These are phyloP conservation scores for Cryphonectria radicalis DNA, from an alignment of 2,329 filamentous ascomycete genomes.

Conservation along the genomic window DNA sequence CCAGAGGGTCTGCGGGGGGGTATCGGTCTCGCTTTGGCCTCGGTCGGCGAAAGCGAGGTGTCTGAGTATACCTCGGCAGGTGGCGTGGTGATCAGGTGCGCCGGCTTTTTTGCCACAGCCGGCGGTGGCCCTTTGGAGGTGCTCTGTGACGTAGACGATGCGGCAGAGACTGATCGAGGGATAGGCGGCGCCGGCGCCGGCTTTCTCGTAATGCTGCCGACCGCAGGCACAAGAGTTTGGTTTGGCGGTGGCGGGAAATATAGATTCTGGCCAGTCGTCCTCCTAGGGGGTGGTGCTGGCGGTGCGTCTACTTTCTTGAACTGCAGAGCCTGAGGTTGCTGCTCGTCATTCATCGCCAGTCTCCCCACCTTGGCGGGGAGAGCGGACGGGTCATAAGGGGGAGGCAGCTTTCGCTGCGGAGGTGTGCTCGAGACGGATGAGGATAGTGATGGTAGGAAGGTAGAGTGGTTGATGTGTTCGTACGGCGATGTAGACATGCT, in stretches of 20 bases:
- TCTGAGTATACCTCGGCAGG: slow-evolving; percentile 34
- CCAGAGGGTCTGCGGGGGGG: slow-evolving; percentile 35
- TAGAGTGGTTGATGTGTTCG: slow-evolving; percentile 59
- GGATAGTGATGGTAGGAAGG: slow-evolving; percentile 49
- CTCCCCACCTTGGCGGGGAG: slow-evolving; percentile 53
- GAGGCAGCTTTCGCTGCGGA: slow-evolving; percentile 55
- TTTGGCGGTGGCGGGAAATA: slow-evolving; percentile 30
- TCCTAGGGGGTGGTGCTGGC: slow-evolving; percentile 52
- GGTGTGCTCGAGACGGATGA: slow-evolving; percentile 50
- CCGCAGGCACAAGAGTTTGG: slow-evolving; percentile 26
- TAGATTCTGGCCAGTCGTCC: slow-evolving; percentile 39
- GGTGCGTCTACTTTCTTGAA: slow-evolving; percentile 42
- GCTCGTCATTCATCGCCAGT: slow-evolving; percentile 48
- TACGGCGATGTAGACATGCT: slow-evolving; percentile 64
- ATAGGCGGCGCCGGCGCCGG: slow-evolving; percentile 35
- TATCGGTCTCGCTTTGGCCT: slow-evolving; percentile 33
- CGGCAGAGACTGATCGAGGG: slow-evolving; percentile 42
- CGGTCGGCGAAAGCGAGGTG: slow-evolving; percentile 27
- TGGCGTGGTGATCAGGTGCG: slow-evolving; percentile 50
- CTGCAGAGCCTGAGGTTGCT: slow-evolving; percentile 34
- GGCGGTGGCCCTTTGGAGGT: slow-evolving; percentile 49
- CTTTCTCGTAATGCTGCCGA: slow-evolving; percentile 32
- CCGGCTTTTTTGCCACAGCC: slow-evolving; percentile 66
- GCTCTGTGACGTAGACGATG: slow-evolving; percentile 43
- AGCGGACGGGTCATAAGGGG: slow-evolving; percentile 52